phyloP scores from a whole-genome alignment of 2,329 filamentous ascomycete species.

The Amauroascus verrucosus region DNA sequence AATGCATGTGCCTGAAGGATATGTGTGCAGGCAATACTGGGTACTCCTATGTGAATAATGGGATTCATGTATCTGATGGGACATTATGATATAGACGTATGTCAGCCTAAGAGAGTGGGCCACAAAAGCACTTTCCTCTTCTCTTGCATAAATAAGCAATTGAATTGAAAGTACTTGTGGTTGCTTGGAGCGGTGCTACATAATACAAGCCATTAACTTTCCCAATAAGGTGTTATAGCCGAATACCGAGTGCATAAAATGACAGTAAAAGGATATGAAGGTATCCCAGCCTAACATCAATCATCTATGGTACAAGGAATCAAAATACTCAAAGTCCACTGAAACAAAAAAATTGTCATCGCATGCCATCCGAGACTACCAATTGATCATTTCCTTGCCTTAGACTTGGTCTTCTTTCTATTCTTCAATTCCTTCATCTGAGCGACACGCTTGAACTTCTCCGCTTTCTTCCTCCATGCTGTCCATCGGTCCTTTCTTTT shows the following conservation, averaged over 20 bases:
- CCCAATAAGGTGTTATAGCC: no score
- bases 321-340: slow-evolving; percentile 1
- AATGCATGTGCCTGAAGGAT: background rate
- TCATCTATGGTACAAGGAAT: slow-evolving; percentile 3
- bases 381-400: slow-evolving; percentile 20
- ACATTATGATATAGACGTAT: no score
- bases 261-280: background rate
- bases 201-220: no score
- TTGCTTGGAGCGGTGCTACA: no score
- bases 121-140: no score
- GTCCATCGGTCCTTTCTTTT: slow-evolving; percentile 51
- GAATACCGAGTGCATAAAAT: background rate
- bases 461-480: slow-evolving; percentile 53
- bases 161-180: no score
- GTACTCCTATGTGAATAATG: no score
- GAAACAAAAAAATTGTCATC: background rate
- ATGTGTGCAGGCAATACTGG: no score
- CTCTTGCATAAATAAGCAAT: no score
- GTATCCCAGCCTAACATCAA: background rate
- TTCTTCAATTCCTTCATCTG: slow-evolving; percentile 46
- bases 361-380: background rate
- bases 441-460: slow-evolving; percentile 41
- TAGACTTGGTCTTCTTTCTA: slow-evolving; percentile 26
- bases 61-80: no score
- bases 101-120: no score